Evolutionary conservation across 2,329 filamentous ascomycete species (phyloP).

Genomic region (Fusarium graminum): DNA sequence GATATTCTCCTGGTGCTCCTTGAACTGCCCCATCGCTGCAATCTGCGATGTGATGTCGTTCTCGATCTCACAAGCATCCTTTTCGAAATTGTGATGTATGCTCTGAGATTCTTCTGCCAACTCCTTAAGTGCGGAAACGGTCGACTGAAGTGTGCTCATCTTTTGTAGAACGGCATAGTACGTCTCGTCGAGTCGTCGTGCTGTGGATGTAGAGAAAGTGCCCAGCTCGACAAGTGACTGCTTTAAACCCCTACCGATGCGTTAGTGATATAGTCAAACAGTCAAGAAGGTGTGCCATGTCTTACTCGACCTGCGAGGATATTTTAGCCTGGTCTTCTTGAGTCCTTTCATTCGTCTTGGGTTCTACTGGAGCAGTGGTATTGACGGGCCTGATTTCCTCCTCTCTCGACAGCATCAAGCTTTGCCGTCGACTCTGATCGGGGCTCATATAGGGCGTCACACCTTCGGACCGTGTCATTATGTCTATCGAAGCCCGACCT

Average conservation of each 20-base stretch:
- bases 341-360: slow-evolving; percentile 54
- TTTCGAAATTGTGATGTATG: slow-evolving; percentile 69
- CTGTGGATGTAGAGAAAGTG: slow-evolving; percentile 71
- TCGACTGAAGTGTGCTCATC: slow-evolving; percentile 72
- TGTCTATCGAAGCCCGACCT: slow-evolving; percentile 60
- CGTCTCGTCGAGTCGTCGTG: slow-evolving; percentile 76
- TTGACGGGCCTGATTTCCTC: slow-evolving; percentile 44
- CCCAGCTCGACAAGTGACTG: slow-evolving; percentile 67
- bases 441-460: slow-evolving; percentile 60
- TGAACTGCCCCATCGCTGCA: slow-evolving; percentile 71
- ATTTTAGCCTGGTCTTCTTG: slow-evolving; percentile 55
- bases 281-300: not conserved
- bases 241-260: slow-evolving; percentile 58
- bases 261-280: slow-evolving; percentile 41
- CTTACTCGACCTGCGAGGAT: slow-evolving; percentile 52
- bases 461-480: slow-evolving; percentile 60
- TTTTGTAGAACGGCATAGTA: slow-evolving; percentile 82
- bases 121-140: slow-evolving; percentile 73
- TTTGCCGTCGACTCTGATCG: slow-evolving; percentile 59
- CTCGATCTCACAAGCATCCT: slow-evolving; percentile 70
- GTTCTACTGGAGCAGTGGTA: slow-evolving; percentile 30
- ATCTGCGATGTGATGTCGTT: slow-evolving; percentile 72
- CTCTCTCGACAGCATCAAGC: slow-evolving; percentile 54
- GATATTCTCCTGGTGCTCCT: slow-evolving; percentile 74
- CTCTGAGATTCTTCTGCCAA: slow-evolving; percentile 72